Evolutionary conservation across 371 early-diverging fungal genomes (phyloP).

Genomic region (Amoeboradix gromovi): DNA sequence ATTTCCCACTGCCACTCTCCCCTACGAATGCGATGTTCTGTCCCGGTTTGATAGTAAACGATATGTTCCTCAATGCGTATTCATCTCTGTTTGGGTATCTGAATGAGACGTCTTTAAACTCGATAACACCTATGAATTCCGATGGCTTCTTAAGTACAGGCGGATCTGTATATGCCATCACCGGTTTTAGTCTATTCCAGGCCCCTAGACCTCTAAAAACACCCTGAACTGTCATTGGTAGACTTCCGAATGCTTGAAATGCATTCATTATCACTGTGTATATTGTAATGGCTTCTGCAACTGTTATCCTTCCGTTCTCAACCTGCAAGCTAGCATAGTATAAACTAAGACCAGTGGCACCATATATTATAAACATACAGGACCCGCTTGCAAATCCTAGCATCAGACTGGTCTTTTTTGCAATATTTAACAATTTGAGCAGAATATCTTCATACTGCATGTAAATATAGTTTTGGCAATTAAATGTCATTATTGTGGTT

Average conservation of each 20-base stretch:
- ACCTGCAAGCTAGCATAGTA: background rate
- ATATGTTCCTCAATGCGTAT: conserved; percentile 4
- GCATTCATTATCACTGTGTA: background rate
- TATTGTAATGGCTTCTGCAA: background rate
- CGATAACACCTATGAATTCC: conserved; percentile 1
- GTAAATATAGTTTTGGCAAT: background rate
- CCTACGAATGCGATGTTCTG: conserved; percentile 21
- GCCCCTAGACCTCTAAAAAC: background rate
- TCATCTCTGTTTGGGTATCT: conserved; percentile 6
- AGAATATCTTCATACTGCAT: background rate
- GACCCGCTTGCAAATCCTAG: background rate
- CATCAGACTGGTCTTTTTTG: background rate
- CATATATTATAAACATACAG: background rate
- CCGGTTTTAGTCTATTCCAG: background rate
- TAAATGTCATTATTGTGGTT: background rate
- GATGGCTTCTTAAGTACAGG: background rate
- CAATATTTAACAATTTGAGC: background rate
- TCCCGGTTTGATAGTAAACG: conserved; percentile 9
- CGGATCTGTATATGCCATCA: background rate
- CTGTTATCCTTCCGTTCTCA: background rate
- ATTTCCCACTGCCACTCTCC: conserved; percentile 4
- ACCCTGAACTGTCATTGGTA: background rate
- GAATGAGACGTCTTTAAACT: conserved; percentile 9
- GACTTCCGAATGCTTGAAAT: background rate
- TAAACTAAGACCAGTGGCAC: background rate